A percentile compares a stretch with the other conserved stretches of the same genome.
These are phyloP conservation scores for Quercus variabilis DNA, from an alignment of 306 rosid genomes.

Conservation along the genomic window DNA sequence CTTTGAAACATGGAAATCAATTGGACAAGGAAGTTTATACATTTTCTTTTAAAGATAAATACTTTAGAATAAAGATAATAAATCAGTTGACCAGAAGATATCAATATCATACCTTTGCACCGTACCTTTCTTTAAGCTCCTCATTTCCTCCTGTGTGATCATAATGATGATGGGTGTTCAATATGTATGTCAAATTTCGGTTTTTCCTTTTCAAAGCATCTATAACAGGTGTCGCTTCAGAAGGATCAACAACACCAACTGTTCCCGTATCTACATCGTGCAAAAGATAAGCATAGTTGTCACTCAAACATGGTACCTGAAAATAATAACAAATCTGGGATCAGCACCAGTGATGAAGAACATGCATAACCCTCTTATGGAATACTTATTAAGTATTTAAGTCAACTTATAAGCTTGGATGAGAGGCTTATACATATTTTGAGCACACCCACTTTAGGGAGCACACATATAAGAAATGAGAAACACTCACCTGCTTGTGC, in stretches of 20 bases:
- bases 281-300: slow-evolving; percentile 88
- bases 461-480: not conserved
- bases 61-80: not conserved
- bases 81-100: not conserved
- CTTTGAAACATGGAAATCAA: too few relatives aligned
- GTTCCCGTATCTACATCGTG: slow-evolving; percentile 95
- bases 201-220: slow-evolving; percentile 79
- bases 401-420: slow-evolving; percentile 4
- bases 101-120: slow-evolving; percentile 68
- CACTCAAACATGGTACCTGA: slow-evolving; percentile 90
- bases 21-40: not conserved
- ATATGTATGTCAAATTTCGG: slow-evolving; percentile 82
- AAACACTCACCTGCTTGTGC: not conserved
- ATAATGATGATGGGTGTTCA: slow-evolving; percentile 90
- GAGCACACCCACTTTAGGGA: not conserved
- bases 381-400: not conserved
- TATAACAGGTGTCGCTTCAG: slow-evolving; percentile 78
- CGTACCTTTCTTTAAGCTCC: slow-evolving; percentile 87
- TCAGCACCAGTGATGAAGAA: not conserved
- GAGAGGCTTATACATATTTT: not conserved
- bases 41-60: not conserved
- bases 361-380: not conserved
- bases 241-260: slow-evolving; percentile 96
- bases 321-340: slow-evolving; percentile 6
- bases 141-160: slow-evolving; percentile 93